Conservation (phyloP, 2,329 filamentous ascomycete species). For the Clarireedia sp. region DNA sequence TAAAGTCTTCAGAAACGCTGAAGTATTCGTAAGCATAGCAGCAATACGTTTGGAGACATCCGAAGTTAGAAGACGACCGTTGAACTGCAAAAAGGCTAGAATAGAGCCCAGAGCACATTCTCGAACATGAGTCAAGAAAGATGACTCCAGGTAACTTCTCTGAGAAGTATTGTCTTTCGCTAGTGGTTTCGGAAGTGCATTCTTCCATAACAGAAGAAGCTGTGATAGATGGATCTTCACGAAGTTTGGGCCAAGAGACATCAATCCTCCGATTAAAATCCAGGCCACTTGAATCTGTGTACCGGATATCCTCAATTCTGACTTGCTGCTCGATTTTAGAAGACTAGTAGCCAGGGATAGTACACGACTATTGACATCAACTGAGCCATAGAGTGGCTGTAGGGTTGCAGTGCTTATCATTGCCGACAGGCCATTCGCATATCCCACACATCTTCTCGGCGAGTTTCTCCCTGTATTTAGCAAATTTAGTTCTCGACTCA, state of each 20-base stretch:
- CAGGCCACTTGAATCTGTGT: constrained; percentile 97
- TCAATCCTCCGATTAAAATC: constrained; percentile 92
- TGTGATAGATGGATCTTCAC: constrained; percentile 98
- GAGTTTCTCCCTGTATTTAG: constrained; percentile 69
- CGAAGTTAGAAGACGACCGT: constrained; percentile 80
- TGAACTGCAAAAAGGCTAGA: constrained; percentile 86
- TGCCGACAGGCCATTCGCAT: constrained; percentile 84
- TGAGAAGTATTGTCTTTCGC: constrained; percentile 83
- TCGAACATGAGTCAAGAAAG: constrained; percentile 86
- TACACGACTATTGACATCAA: constrained; percentile 89
- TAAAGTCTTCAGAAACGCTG: constrained; percentile 77
- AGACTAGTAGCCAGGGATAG: constrained; percentile 85
- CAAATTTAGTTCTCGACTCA: constrained; percentile 76
- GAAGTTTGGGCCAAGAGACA: constrained; percentile 95
- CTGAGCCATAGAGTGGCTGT: constrained; percentile 85
- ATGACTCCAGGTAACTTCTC: constrained; percentile 77
- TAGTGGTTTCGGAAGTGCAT: constrained; percentile 89
- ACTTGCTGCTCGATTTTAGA: constrained; percentile 85
- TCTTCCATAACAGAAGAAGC: constrained; percentile 90
- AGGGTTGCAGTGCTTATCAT: constrained; percentile 82
- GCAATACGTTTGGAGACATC: constrained; percentile 92
- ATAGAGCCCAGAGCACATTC: constrained; percentile 92
- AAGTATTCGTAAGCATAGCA: constrained; percentile 90
- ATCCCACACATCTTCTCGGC: constrained; percentile 76
- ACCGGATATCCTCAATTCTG: constrained; percentile 81